Conservation (phyloP, 768 basidiomycete species). For the Mycena albidolilacea region DNA sequence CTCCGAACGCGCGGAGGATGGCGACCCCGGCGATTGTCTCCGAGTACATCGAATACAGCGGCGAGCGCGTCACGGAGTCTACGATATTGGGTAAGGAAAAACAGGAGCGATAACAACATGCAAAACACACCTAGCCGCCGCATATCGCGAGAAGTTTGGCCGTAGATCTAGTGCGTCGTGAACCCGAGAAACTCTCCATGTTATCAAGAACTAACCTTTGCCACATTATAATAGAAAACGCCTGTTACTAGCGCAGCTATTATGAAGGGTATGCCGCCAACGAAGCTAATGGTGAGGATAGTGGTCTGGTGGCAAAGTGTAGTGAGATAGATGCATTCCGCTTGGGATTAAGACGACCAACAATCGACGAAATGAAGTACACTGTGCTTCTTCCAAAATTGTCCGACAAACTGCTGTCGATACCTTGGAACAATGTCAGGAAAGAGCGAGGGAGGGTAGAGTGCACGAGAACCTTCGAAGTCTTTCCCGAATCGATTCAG, state of each 20-base stretch:
- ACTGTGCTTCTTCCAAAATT: conserved; percentile 87
- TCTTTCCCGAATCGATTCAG: conserved; percentile 93
- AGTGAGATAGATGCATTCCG: neutral
- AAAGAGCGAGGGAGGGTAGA: conserved; percentile 22
- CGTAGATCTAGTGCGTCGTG: conserved; percentile 59
- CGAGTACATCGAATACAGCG: conserved; percentile 62
- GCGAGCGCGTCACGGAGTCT: conserved; percentile 67
- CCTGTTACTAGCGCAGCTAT: conserved; percentile 70
- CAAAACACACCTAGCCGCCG: conserved; percentile 73
- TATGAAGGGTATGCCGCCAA: conserved; percentile 86
- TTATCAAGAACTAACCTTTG: conserved; percentile 49
- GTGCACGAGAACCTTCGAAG: conserved; percentile 72
- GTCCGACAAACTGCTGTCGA: conserved; percentile 88
- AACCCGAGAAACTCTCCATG: neutral
- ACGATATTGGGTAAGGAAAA: conserved; percentile 16
- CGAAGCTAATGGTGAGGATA: conserved; percentile 78
- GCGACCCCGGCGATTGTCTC: conserved; percentile 79
- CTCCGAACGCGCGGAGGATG: conserved; percentile 89
- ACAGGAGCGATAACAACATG: neutral
- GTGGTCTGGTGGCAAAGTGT: conserved; percentile 61
- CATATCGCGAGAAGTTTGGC: conserved; percentile 92
- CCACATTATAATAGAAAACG: conserved; percentile 75
- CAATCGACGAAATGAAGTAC: conserved; percentile 74
- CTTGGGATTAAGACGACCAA: neutral
- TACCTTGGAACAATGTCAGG: conserved; percentile 59